These are phyloP conservation scores for Hepatocystis sp. DNA, from an alignment of 169 alveolate species.

Conservation along the genomic window DNA sequence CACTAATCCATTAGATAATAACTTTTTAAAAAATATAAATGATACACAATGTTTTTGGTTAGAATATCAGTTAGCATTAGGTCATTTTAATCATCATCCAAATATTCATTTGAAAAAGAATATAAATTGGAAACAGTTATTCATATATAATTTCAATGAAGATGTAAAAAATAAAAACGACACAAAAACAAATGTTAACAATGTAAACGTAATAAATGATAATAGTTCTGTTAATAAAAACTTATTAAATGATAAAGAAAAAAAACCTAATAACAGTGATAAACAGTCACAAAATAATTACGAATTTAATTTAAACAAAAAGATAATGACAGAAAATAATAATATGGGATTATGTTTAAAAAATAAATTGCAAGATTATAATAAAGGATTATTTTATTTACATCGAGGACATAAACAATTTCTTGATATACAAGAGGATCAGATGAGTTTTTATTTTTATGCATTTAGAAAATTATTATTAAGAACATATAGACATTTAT, in stretches of 20 bases:
- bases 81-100: slow-evolving; percentile 29
- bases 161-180: no score
- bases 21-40: slow-evolving; percentile 53
- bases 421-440: slow-evolving; percentile 67
- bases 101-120: slow-evolving; percentile 29
- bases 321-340: slow-evolving; percentile 35
- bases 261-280: no score
- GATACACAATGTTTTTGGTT: slow-evolving; percentile 73
- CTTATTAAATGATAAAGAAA: no score
- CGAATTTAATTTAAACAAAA: slow-evolving; percentile 24
- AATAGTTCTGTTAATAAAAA: no score
- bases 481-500: slow-evolving; percentile 42
- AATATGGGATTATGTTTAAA: slow-evolving; percentile 6
- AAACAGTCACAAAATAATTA: not conserved
- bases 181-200: no score
- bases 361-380: slow-evolving; percentile 45
- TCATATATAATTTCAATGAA: no score
- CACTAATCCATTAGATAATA: slow-evolving; percentile 62
- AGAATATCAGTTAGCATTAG: slow-evolving; percentile 23
- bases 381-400: slow-evolving; percentile 22
- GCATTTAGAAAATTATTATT: slow-evolving; percentile 40
- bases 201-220: no score
- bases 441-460: slow-evolving; percentile 51
- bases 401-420: slow-evolving; percentile 68
- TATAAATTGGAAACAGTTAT: not conserved